These are phyloP conservation scores for Globisporangium parvum DNA, from an alignment of 352 stramenopile genomes.

Conservation along the genomic window DNA sequence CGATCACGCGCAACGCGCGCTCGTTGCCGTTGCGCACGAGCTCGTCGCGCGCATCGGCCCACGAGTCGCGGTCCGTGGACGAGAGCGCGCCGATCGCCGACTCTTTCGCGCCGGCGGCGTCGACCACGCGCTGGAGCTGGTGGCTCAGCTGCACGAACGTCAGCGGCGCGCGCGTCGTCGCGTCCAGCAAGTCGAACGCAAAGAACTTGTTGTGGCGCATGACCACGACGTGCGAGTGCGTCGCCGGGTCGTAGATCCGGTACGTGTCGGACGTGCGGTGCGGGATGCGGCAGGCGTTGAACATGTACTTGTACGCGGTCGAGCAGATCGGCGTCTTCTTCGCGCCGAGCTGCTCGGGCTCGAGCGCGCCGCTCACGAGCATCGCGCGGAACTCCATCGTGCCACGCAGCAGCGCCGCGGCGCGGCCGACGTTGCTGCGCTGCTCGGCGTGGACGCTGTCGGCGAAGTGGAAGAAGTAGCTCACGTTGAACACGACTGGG, in stretches of 20 bases:
- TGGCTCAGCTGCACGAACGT: constrained; percentile 53
- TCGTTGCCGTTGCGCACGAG: constrained; percentile 66
- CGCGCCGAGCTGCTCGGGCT: constrained; percentile 85
- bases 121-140: constrained; percentile 49
- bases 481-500: constrained; percentile 86
- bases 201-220: constrained; percentile 82
- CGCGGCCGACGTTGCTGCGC: constrained; percentile 54
- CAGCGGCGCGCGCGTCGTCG: constrained; percentile 24
- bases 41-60: constrained; percentile 72
- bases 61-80: constrained; percentile 61
- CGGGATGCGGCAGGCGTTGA: constrained; percentile 94
- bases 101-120: constrained; percentile 36
- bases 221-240: constrained; percentile 87
- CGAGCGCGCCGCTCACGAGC: constrained; percentile 78
- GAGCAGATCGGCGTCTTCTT: constrained; percentile 90
- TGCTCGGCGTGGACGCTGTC: constrained; percentile 55
- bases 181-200: constrained; percentile 47
- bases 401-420: constrained; percentile 79
- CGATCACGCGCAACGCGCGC: constrained; percentile 39
- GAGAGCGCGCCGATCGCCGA: constrained; percentile 67
- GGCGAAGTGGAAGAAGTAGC: constrained; percentile 87
- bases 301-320: constrained; percentile 93
- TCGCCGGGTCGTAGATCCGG: constrained; percentile 87
- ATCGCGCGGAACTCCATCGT: constrained; percentile 88
- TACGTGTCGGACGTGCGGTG: constrained; percentile 62